These are phyloP conservation scores for Pyricularia sp. DNA, from an alignment of 2,329 filamentous ascomycete genomes.

Conservation along the genomic window DNA sequence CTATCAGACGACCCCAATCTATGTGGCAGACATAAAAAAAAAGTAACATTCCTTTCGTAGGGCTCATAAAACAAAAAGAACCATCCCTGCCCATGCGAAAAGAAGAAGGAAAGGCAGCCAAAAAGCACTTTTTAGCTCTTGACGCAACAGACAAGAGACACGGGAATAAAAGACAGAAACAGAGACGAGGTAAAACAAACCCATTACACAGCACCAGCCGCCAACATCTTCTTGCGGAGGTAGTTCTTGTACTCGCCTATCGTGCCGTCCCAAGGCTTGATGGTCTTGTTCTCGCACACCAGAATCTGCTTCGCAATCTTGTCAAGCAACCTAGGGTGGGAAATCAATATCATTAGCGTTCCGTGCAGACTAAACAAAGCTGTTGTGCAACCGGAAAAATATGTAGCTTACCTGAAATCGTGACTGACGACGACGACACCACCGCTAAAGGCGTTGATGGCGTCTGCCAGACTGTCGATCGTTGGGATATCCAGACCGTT, in stretches of 20 bases:
- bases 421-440: slow-evolving; percentile 97
- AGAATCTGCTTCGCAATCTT: slow-evolving; percentile 99
- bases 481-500: slow-evolving; percentile 99
- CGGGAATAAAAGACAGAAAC: slow-evolving; percentile 3
- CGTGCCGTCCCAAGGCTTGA: slow-evolving; percentile 73
- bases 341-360: slow-evolving; percentile 7
- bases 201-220: slow-evolving; percentile 66
- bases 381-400: not conserved
- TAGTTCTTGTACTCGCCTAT: slow-evolving; percentile 98
- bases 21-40: not conserved
- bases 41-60: not conserved
- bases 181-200: slow-evolving; percentile 5
- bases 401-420: slow-evolving; percentile 78
- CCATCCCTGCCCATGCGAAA: not conserved
- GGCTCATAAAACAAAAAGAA: not conserved
- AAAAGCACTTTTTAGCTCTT: slow-evolving; percentile 1
- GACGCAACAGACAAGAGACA: not conserved
- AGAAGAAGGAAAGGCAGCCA: not conserved
- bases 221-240: slow-evolving; percentile 97
- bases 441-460: slow-evolving; percentile 90
- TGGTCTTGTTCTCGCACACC: slow-evolving; percentile 96
- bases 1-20: not conserved
- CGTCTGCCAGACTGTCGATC: slow-evolving; percentile 92
- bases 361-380: not conserved
- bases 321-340: slow-evolving; percentile 64